phyloP scores from a whole-genome alignment of 495 filamentous ascomycete species.

The Aspergillus avenaceus region DNA sequence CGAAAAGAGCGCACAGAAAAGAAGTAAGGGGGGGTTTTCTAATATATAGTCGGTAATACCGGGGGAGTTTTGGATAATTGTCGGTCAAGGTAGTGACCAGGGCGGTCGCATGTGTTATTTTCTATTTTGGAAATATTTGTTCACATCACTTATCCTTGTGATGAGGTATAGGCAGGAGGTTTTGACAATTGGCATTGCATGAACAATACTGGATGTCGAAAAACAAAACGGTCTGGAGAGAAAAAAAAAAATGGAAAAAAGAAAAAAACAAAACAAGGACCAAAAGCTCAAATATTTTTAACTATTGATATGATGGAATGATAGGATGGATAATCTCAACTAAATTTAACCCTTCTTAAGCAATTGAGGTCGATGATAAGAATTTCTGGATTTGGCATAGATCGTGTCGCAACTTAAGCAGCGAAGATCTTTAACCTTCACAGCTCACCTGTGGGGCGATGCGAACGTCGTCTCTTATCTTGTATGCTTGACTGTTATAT shows the following conservation, averaged over 20 bases:
- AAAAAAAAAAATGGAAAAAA: background rate
- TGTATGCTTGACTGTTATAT: too few species aligned
- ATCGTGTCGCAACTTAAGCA: too few species aligned
- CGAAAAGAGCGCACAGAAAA: constrained; percentile 16
- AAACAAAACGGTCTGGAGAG: background rate
- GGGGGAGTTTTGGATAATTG: background rate
- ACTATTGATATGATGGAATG: background rate
- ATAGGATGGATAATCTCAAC: background rate
- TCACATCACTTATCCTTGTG: background rate
- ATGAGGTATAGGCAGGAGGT: background rate
- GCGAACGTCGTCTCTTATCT: too few species aligned
- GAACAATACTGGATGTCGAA: background rate
- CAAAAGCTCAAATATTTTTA: background rate
- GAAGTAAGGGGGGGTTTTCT: constrained; percentile 2
- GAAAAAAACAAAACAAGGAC: background rate
- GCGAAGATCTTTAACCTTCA: too few species aligned
- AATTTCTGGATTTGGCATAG: too few species aligned
- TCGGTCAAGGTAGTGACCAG: too few species aligned
- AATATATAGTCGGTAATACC: background rate
- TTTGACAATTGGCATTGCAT: background rate
- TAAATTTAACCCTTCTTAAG: too few species aligned
- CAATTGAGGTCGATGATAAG: too few species aligned
- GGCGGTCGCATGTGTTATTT: background rate
- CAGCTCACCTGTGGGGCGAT: too few species aligned
- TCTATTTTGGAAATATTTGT: background rate